Evolutionary conservation across 768 basidiomycete genomes (phyloP), one percentile per base, ranked within the genome.

Genomic region (Boletus tylopilopsis): DNA sequence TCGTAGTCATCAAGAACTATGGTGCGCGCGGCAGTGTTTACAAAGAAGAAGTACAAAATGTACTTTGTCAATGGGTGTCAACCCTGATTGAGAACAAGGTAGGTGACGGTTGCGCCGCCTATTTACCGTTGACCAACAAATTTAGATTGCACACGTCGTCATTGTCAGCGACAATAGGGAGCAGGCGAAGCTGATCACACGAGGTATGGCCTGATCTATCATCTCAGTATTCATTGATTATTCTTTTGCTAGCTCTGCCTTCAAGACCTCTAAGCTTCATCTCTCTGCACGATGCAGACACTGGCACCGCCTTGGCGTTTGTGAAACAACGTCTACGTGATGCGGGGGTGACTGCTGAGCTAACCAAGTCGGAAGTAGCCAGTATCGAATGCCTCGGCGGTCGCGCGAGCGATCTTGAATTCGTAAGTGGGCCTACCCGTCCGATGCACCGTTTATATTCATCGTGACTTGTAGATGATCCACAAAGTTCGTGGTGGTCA

Each of bases 111-210:
- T 29, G 22, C 19, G 6, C 45, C 33, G 27, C 41, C 6, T 16
- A 13, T 2, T 13, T 23, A 27, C 47, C 21, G 37, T 44, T 49
- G 34, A n/a, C 36, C 23, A 36, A 45, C 4, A 7, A 8, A n/a
- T 19, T 21, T 53, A 93, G 90, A 73, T 91, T 49, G 95, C 95
- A 0, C 94, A 98, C 67, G 92, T 96, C 39, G 74, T 99, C 41
- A 82, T 98, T 29, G 72, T 94, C 37, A 90, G 90, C 58, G 91
- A 98, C 63, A 93, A 92, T 57, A 80, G 88, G 23, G 92, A 93
- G 59, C 87, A 94, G 49, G 75, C 82, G 1, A 96, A 92, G 63
- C 74, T 79, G n/a, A 71, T 98, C 7, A 82, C 90, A 0, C 87
- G 86, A 75, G 86, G 91, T 87, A 58, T 16, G 54, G 38, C 25